A percentile compares a stretch with the other conserved stretches of the same genome.
These are phyloP conservation scores for Talaromyces wortmannii DNA, from an alignment of 495 filamentous ascomycete genomes.

Conservation along the genomic window DNA sequence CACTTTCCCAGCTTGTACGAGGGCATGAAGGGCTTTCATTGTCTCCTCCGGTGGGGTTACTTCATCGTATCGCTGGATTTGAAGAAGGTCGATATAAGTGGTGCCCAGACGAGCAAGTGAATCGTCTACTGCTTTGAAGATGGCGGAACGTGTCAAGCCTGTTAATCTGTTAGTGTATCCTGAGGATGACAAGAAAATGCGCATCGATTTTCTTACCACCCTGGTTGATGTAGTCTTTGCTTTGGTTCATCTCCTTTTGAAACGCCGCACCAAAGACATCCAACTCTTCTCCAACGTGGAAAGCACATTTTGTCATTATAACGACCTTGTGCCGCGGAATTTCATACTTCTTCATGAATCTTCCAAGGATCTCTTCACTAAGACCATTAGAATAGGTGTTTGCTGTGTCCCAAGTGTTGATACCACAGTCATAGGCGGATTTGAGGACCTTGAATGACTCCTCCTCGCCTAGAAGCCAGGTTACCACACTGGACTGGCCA, in stretches of 20 bases:
- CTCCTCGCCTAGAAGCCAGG: constrained; percentile 58
- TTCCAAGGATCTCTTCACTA: constrained; percentile 63
- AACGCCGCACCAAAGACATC: constrained; percentile 2
- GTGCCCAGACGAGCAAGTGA: constrained; percentile 51
- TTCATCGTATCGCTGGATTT: constrained; percentile 56
- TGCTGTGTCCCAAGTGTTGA: constrained; percentile 50
- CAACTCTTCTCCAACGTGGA: constrained; percentile 39
- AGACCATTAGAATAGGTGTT: constrained; percentile 60
- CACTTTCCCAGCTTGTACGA: constrained; percentile 58
- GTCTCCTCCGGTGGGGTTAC: constrained; percentile 57
- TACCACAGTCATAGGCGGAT: constrained; percentile 56
- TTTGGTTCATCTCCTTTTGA: constrained; percentile 8
- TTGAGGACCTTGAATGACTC: constrained; percentile 58
- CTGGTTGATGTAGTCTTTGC: constrained; percentile 29
- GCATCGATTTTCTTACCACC: constrained; percentile 10
- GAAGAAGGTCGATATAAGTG: constrained; percentile 57
- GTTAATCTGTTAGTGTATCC: not conserved
- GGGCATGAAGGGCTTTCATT: constrained; percentile 66
- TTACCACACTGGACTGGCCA: constrained; percentile 46
- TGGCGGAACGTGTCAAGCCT: constrained; percentile 47
- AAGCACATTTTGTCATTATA: constrained; percentile 66
- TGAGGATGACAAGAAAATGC: not conserved
- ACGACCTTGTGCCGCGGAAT: constrained; percentile 67
- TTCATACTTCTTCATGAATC: constrained; percentile 59
- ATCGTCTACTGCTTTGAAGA: constrained; percentile 56